A percentile compares a stretch with the other conserved stretches of the same genome.
These are phyloP conservation scores for Russula emetica DNA, from an alignment of 768 basidiomycete genomes.

Conservation along the genomic window DNA sequence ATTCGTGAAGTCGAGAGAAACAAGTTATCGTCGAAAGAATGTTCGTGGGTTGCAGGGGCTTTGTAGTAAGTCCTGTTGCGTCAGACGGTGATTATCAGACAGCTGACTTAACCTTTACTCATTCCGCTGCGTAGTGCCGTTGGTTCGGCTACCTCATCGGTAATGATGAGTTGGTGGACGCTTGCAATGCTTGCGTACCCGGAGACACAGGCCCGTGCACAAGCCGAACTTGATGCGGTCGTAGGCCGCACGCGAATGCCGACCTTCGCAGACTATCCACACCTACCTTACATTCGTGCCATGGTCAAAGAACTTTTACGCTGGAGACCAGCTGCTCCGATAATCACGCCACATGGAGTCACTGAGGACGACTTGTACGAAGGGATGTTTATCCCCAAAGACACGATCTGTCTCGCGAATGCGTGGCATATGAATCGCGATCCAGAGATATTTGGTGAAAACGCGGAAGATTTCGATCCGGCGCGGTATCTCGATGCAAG, in stretches of 20 bases:
- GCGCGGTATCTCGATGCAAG: not conserved
- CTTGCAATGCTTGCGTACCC: slow-evolving; percentile 1
- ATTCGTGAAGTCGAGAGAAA: not conserved
- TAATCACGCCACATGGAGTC: not conserved
- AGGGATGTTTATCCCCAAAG: slow-evolving; percentile 3
- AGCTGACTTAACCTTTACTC: too few species aligned
- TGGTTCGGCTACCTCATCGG: not conserved
- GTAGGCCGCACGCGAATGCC: not conserved
- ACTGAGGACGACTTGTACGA: slow-evolving; percentile 2
- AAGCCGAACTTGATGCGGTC: not conserved
- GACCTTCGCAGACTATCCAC: not conserved
- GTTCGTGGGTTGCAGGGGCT: not conserved
- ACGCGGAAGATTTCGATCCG: not conserved
- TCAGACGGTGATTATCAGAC: not conserved
- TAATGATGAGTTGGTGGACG: not conserved
- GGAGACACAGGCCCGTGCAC: slow-evolving; percentile 3
- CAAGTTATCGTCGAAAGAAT: not conserved
- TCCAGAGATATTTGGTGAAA: not conserved
- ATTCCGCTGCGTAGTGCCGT: not conserved
- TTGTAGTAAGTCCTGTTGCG: not conserved
- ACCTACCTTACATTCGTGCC: slow-evolving; percentile 1
- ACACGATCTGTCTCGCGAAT: not conserved
- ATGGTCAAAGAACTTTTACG: not conserved
- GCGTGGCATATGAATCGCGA: not conserved
- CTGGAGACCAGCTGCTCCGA: not conserved